Conservation (phyloP, 2,329 filamentous ascomycete species). For the Talaromyces albobiverticillius region DNA sequence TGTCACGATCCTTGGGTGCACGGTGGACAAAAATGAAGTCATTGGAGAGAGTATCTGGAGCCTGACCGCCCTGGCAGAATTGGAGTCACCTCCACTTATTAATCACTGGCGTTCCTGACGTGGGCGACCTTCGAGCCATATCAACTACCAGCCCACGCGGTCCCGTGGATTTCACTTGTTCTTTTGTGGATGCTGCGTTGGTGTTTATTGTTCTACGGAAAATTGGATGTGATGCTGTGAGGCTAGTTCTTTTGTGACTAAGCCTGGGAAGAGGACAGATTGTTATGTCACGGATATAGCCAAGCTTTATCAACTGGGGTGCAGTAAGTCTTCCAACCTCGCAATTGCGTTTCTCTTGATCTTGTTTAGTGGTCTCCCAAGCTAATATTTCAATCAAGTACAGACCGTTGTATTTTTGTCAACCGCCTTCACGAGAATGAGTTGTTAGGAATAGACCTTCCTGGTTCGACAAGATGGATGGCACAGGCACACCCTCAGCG, state of each 20-base stretch:
- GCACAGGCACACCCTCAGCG: background rate
- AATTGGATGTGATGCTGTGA: background rate
- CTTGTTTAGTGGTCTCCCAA: background rate
- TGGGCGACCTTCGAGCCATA: background rate
- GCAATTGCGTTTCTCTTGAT: background rate
- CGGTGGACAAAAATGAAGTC: conserved; percentile 16
- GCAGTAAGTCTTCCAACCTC: background rate
- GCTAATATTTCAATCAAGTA: background rate
- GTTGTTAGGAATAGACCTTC: background rate
- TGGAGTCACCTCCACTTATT: background rate
- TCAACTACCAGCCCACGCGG: background rate
- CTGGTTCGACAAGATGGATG: conserved; percentile 2
- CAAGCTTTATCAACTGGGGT: background rate
- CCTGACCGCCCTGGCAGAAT: conserved; percentile 15
- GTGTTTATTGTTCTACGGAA: background rate
- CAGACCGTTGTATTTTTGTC: background rate
- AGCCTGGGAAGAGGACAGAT: conserved; percentile 5
- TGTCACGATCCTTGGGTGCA: too few species aligned
- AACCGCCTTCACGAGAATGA: background rate
- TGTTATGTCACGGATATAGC: conserved; percentile 6
- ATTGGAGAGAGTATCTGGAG: conserved; percentile 7
- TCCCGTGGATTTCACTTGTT: background rate
- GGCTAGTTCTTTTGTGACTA: background rate
- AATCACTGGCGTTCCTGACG: background rate
- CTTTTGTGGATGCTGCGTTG: background rate